phyloP scores from a whole-genome alignment of 768 basidiomycete genomes.

The Myochromella boudieri region DNA sequence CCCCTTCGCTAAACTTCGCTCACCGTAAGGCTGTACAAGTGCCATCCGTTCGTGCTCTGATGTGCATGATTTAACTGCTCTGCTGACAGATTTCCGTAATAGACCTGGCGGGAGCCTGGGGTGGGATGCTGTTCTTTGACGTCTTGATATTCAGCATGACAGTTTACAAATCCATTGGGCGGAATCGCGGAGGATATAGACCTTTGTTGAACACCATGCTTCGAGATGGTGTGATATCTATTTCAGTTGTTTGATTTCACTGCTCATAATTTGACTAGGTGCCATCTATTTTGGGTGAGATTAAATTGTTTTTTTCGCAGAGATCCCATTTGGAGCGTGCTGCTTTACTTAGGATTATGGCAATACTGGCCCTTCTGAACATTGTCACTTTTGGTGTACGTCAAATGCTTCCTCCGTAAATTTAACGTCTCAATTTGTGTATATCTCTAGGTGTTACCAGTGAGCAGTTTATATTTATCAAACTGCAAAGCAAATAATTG shows the following conservation, averaged over 20 bases:
- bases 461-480: conserved; percentile 7
- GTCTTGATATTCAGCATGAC: conserved; percentile 41
- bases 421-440: neutral
- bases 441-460: conserved; percentile 14
- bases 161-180: conserved; percentile 32
- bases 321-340: neutral
- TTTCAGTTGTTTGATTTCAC: neutral
- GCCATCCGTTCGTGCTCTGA: conserved; percentile 17
- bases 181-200: conserved; percentile 18
- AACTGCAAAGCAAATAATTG: neutral
- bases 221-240: conserved; percentile 36
- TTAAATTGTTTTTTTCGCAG: neutral
- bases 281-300: conserved; percentile 42
- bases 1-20: too few relatives aligned
- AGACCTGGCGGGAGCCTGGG: conserved; percentile 40
- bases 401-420: neutral
- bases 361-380: conserved; percentile 16
- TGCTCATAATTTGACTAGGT: conserved; percentile 27
- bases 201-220: conserved; percentile 33
- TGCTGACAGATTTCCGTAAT: neutral
- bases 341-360: conserved; percentile 26
- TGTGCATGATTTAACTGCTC: too few relatives aligned
- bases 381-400: conserved; percentile 24
- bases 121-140: conserved; percentile 39
- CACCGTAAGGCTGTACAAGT: conserved; percentile 1